phyloP scores from a whole-genome alignment of 352 stramenopile genomes.

The Phytopythium helicoides region DNA sequence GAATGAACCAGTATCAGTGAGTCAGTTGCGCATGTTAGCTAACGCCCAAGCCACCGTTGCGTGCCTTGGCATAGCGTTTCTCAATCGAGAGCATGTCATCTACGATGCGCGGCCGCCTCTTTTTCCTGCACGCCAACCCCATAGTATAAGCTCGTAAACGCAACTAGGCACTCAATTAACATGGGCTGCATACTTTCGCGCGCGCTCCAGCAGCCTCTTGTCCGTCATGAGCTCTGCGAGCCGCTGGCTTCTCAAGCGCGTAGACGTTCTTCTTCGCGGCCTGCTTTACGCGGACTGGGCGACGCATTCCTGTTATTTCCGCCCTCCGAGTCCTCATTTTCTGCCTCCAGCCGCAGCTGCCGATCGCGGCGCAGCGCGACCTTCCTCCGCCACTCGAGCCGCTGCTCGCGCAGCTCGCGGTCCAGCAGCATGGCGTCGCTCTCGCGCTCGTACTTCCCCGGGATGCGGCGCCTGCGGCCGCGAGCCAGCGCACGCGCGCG shows the following conservation, averaged over 20 bases:
- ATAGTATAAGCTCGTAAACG: too few species aligned
- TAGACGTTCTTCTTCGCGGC: slow-evolving; percentile 33
- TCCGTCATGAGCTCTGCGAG: slow-evolving; percentile 46
- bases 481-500: slow-evolving; percentile 11
- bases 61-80: slow-evolving; percentile 41
- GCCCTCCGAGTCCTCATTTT: background rate
- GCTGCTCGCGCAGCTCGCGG: slow-evolving; percentile 46
- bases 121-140: slow-evolving; percentile 34
- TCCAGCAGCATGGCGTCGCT: slow-evolving; percentile 38
- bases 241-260: slow-evolving; percentile 58
- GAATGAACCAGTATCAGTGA: background rate
- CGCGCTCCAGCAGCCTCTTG: slow-evolving; percentile 30
- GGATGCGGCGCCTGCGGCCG: slow-evolving; percentile 19
- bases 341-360: slow-evolving; percentile 13
- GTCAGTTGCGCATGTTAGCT: background rate
- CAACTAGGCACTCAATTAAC: too few species aligned
- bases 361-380: slow-evolving; percentile 11
- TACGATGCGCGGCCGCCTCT: slow-evolving; percentile 50
- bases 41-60: background rate
- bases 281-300: slow-evolving; percentile 2
- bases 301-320: slow-evolving; percentile 18
- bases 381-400: slow-evolving; percentile 34
- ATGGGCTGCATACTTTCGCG: slow-evolving; percentile 23
- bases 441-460: slow-evolving; percentile 54
- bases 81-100: slow-evolving; percentile 75